These are phyloP conservation scores for Phanerodontia chrysosporium DNA, from an alignment of 768 basidiomycete genomes.

Conservation along the genomic window DNA sequence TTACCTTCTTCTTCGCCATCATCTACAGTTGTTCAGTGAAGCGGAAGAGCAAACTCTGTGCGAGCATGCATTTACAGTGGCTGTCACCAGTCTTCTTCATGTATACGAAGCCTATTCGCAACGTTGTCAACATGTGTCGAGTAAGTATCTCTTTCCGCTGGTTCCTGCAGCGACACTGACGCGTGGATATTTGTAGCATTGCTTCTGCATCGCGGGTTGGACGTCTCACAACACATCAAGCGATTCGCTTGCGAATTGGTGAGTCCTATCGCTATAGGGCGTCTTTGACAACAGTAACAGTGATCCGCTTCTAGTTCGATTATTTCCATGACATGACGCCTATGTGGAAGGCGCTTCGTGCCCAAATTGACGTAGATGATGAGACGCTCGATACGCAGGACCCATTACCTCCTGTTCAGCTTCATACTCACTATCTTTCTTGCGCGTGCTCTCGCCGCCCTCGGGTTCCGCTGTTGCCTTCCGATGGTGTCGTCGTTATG, in stretches of 20 bases:
- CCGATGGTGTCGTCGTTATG: background rate
- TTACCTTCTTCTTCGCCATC: constrained; percentile 26
- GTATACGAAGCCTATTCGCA: constrained; percentile 15
- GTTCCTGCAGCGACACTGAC: background rate
- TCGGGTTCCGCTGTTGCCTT: background rate
- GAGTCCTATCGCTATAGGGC: background rate
- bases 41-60: constrained; percentile 12
- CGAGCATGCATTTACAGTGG: constrained; percentile 15
- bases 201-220: constrained; percentile 2
- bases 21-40: constrained; percentile 26
- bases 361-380: constrained; percentile 6
- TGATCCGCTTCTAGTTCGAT: constrained; percentile 6
- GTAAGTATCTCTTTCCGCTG: constrained; percentile 13
- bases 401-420: background rate
- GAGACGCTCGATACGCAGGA: constrained; percentile 1
- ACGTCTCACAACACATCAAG: constrained; percentile 5
- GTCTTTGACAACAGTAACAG: background rate
- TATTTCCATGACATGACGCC: constrained; percentile 1
- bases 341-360: constrained; percentile 9
- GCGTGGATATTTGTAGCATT: background rate
- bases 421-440: background rate
- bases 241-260: constrained; percentile 9
- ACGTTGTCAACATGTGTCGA: constrained; percentile 20
- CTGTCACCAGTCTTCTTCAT: constrained; percentile 15
- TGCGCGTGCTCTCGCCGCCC: background rate